These are phyloP conservation scores for Anthracocystis walkeri DNA, from an alignment of 1,284 basidiomycete species.

Conservation along the genomic window DNA sequence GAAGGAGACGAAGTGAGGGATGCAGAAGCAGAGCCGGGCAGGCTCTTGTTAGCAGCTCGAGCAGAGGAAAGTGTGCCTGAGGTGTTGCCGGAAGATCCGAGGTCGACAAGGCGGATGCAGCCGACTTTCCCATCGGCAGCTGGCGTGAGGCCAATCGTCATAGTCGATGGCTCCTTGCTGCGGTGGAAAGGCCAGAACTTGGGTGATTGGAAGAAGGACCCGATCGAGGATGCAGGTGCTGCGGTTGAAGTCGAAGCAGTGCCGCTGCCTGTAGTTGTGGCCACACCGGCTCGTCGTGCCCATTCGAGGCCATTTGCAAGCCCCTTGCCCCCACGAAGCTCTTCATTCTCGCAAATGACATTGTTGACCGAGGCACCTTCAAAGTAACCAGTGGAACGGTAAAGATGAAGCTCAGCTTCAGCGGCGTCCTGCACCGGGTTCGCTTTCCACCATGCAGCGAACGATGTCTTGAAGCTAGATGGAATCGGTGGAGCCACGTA, in stretches of 20 bases:
- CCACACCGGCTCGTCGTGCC: constrained; percentile 13
- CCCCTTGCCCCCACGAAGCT: constrained; percentile 45
- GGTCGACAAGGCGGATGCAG: constrained; percentile 56
- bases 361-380: constrained; percentile 54
- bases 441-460: constrained; percentile 58
- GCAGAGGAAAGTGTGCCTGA: background rate
- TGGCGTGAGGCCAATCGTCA: constrained; percentile 43
- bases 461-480: constrained; percentile 48
- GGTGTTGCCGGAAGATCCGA: constrained; percentile 27
- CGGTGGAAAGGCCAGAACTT: constrained; percentile 43
- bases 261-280: background rate
- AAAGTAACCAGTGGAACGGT: constrained; percentile 56
- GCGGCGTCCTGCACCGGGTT: constrained; percentile 49
- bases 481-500: constrained; percentile 58
- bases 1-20: constrained; percentile 24
- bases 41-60: constrained; percentile 8
- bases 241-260: background rate
- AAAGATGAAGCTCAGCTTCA: constrained; percentile 58
- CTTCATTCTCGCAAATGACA: constrained; percentile 40
- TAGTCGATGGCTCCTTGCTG: constrained; percentile 42
- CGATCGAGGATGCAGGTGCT: constrained; percentile 4
- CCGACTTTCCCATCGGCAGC: constrained; percentile 61
- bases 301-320: constrained; percentile 34
- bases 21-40: constrained; percentile 5
- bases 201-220: constrained; percentile 23